These are phyloP conservation scores for Eudorina sp. DNA, from an alignment of 139 green algal species.

Conservation along the genomic window DNA sequence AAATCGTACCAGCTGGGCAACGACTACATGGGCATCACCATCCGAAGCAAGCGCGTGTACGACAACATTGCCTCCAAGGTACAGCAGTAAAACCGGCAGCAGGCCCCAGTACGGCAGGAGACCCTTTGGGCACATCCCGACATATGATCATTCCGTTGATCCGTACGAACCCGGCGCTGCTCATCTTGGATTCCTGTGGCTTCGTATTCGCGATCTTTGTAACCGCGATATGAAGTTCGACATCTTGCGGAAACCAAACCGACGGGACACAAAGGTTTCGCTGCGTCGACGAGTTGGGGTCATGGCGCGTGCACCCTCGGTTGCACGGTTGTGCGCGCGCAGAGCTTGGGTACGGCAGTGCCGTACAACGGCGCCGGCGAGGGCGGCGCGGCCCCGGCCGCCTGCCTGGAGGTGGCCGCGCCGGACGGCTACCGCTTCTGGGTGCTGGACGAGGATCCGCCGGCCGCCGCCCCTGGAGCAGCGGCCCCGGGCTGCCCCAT, in stretches of 20 bases:
- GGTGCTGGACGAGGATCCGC: constrained; percentile 54
- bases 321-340: neutral
- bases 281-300: too few relatives aligned
- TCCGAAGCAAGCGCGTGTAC: constrained; percentile 55
- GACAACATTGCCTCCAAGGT: constrained; percentile 31
- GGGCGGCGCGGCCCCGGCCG: neutral
- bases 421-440: constrained; percentile 66
- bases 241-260: too few relatives aligned
- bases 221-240: too few relatives aligned
- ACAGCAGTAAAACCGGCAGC: too few relatives aligned
- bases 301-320: too few relatives aligned
- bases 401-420: constrained; percentile 42
- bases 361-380: neutral
- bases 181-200: too few relatives aligned
- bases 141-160: too few relatives aligned
- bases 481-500: constrained; percentile 23
- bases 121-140: too few relatives aligned
- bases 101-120: too few relatives aligned
- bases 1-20: constrained; percentile 67
- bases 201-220: too few relatives aligned
- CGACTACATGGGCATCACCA: constrained; percentile 59
- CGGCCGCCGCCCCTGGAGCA: neutral
- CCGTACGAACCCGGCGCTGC: too few relatives aligned
- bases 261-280: too few relatives aligned
- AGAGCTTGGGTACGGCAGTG: constrained; percentile 18